Evolutionary conservation across 1,284 basidiomycete species (phyloP).

Genomic region (Coniferiporia weirii): DNA sequence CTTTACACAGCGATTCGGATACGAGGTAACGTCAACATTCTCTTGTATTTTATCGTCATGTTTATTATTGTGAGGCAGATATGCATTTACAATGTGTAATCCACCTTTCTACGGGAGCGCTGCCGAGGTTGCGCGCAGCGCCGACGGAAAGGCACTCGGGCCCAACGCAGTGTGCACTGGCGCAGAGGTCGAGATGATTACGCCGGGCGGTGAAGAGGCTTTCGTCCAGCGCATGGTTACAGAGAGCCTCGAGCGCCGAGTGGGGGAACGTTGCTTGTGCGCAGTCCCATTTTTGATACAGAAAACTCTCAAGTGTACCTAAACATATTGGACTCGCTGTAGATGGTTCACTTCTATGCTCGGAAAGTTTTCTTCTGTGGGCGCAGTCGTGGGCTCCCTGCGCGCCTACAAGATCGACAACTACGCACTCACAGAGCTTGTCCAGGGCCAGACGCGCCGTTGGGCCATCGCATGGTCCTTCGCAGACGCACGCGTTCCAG

Average conservation of each 20-base stretch:
- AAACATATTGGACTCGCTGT: background rate
- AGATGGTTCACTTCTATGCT: conserved; percentile 94
- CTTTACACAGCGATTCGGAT: conserved; percentile 30
- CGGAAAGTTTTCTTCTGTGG: conserved; percentile 77
- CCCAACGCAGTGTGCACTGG: conserved; percentile 79
- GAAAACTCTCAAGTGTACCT: background rate
- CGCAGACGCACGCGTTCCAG: conserved; percentile 56
- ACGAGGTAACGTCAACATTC: conserved; percentile 19
- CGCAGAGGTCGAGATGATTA: conserved; percentile 81
- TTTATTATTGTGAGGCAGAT: conserved; percentile 27
- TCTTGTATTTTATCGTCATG: background rate
- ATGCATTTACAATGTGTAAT: conserved; percentile 88
- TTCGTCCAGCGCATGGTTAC: conserved; percentile 78
- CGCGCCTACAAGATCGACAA: conserved; percentile 66
- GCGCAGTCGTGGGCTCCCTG: conserved; percentile 53
- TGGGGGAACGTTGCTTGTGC: conserved; percentile 48
- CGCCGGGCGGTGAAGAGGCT: conserved; percentile 73
- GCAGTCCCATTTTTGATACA: conserved; percentile 17
- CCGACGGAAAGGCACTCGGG: conserved; percentile 53
- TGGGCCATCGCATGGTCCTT: conserved; percentile 91
- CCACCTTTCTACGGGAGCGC: conserved; percentile 84
- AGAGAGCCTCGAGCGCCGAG: conserved; percentile 50
- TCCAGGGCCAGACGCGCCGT: conserved; percentile 81
- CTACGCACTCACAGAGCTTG: conserved; percentile 78
- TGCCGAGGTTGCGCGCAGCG: conserved; percentile 61